Base-by-base conservation (phyloP, 352 stramenopile species). In the Phytophthora fragariaefolia region DNA sequence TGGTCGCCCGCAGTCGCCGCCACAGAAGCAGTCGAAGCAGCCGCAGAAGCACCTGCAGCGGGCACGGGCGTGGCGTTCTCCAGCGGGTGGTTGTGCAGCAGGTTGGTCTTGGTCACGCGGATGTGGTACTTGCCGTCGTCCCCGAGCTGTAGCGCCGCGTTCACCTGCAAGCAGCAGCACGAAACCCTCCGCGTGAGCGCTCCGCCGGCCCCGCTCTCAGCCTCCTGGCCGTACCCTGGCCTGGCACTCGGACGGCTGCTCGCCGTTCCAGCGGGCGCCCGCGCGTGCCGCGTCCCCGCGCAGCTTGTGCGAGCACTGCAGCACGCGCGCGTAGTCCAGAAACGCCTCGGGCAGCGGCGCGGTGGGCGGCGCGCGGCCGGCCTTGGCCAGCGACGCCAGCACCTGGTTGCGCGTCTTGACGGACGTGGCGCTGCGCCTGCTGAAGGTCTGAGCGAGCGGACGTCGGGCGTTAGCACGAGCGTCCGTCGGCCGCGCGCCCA, bases 321-420 rank as follows among this genome's bases (percentile, higher is more conserved):
- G 26, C 43, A 60, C 70, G 20, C 71, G 55, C 58, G 67, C 60
- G 59, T 79, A 79, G 66, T 79, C 66, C 45, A 68, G 55, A 28
- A 69, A 79, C 8, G 57, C 45, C 40, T 79, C 71, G 0, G 71
- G 71, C 20, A 79, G 53, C 7, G 76, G 32, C 3, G 62, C 43
- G 18, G 10, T 46, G 3, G 63, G 63, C 0, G 60, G 15, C 0
- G 51, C 12, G 10, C 57, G 62, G n/a, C 68, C 63, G 3, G 52
- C 61, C 15, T 20, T 53, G 1, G 61, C 66, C 45, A 69, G 65
- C 4, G 71, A 69, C n/a, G 45, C 24, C 43, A 79, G 36, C 28
- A 66, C 69, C 52, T 76, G 62, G 42, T 79, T 79, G 18, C 71
- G 71, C 18, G 57, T 67, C 54, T 76, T 76, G 27, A 79, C 71